Evolutionary conservation across 1,139 yeast genomes (phyloP), one percentile per base, ranked within the genome.

Genomic region (Casaregolazyma lundiana): DNA sequence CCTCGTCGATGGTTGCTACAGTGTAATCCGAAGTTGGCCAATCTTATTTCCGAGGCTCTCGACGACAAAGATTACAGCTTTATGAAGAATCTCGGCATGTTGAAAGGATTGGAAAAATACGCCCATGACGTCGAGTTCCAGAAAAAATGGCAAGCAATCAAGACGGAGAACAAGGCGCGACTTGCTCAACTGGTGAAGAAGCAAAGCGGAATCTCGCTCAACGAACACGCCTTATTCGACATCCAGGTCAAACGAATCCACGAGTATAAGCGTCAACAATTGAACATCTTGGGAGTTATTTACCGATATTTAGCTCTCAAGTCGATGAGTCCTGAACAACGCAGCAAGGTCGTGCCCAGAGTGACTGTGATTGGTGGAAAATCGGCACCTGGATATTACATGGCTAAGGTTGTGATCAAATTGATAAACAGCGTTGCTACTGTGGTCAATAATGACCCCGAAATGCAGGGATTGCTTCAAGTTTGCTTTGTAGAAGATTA

Each of bases 1-100:
- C 97, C 97, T 57, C 81, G 97, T 73, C 82, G 97, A 70, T 89
- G 97, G 97, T 76, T 89, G 64, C 81, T 81, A 65, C 96, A 89
- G 70, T 96, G 96, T 43, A 90, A 89, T 66, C 97, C 97, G 15
- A 73, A 73, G 55, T 73, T 89, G 60, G 78, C 95, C 20, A 72
- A 69, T 18, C 74, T 90, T 55, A 90, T 89, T 61, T 75, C 87
- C 39, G 76, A 80, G 47, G 81, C 80, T 57, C 73, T 89, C 49
- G 81, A 90, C 38, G 80, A 82, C 53, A 29, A 36, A 7, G 79
- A 81, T 53, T 84, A 83, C 62, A 78, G 76, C 32, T 89, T 73
- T 64, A 72, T 89, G 65, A 80, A 80, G 56, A 78, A 86, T 60
- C 77, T 89, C 64, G 80, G 80, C 44, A 69, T 72, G 57, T 75